Conservation (phyloP, 2,329 filamentous ascomycete species). For the Hysterium pulicare region DNA sequence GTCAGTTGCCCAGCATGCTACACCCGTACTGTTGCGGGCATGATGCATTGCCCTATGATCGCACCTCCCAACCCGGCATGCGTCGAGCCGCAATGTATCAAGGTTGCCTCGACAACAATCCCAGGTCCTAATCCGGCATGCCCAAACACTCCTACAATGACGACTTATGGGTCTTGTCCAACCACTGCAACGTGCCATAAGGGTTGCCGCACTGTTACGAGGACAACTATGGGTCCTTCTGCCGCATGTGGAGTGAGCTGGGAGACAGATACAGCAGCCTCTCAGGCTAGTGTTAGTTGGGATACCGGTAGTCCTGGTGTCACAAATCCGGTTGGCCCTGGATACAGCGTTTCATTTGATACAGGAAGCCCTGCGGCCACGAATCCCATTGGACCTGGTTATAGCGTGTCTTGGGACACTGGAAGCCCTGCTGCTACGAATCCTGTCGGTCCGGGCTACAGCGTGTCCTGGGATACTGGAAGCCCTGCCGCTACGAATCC, state of each 20-base stretch:
- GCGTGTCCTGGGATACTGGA: neutral
- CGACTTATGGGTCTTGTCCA: slow-evolving; percentile 5
- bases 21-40: slow-evolving; percentile 2
- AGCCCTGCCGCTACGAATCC: neutral
- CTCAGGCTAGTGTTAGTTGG: neutral
- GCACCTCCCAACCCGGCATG: slow-evolving; percentile 1
- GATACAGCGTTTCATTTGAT: too few relatives aligned
- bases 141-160: slow-evolving; percentile 5
- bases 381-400: too few relatives aligned
- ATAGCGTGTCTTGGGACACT: too few relatives aligned
- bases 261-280: slow-evolving; percentile 1
- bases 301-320: neutral
- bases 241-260: slow-evolving; percentile 2
- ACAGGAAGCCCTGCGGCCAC: neutral
- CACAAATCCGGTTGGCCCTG: too few relatives aligned
- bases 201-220: slow-evolving; percentile 1
- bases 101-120: slow-evolving; percentile 1
- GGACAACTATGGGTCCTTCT: slow-evolving; percentile 3
- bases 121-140: slow-evolving; percentile 7
- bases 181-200: slow-evolving; percentile 5
- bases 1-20: slow-evolving; percentile 6
- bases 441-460: too few relatives aligned
- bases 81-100: slow-evolving; percentile 4
- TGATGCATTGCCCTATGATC: slow-evolving; percentile 3
- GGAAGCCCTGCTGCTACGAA: neutral